Conservation (phyloP, 257 asterid genomes). For the Penstemon newberryi region DNA sequence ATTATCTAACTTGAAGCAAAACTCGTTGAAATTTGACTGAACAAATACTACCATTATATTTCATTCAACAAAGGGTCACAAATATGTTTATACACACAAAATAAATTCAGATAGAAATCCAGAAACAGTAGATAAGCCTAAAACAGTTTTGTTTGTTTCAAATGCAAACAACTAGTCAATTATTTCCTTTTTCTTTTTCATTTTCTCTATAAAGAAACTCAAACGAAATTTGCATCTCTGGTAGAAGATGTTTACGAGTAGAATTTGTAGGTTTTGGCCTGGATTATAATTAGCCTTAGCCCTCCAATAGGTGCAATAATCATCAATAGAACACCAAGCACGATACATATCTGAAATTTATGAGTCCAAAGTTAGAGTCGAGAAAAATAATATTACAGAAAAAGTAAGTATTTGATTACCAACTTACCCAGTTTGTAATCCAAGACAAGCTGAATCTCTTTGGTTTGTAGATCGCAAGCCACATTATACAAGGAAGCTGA, state of each 20-base stretch:
- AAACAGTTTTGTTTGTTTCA: not conserved
- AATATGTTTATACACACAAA: constrained; percentile 30
- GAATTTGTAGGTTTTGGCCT: constrained; percentile 38
- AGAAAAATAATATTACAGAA: not conserved
- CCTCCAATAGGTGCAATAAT: constrained; percentile 48
- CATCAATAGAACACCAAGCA: constrained; percentile 40
- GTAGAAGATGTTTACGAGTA: constrained; percentile 44
- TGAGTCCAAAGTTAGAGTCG: not conserved
- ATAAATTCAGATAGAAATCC: constrained; percentile 20
- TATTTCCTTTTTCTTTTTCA: no score
- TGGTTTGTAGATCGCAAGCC: constrained; percentile 77
- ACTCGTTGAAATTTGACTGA: not conserved
- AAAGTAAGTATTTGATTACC: not conserved
- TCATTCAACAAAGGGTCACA: constrained; percentile 24
- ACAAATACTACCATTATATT: no score
- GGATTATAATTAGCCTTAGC: constrained; percentile 37
- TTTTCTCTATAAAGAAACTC: not conserved
- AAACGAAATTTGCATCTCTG: not conserved
- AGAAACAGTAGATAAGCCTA: constrained; percentile 13
- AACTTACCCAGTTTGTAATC: constrained; percentile 67
- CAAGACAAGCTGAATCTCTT: constrained; percentile 60
- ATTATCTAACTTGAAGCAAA: not conserved
- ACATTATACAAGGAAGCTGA: constrained; percentile 83
- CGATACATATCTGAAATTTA: constrained; percentile 37
- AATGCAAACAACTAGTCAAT: no score